A percentile compares a stretch with the other conserved stretches of the same genome.
phyloP scores from a whole-genome alignment of 805 yeast genomes.

The Lipomyces lipofer region DNA sequence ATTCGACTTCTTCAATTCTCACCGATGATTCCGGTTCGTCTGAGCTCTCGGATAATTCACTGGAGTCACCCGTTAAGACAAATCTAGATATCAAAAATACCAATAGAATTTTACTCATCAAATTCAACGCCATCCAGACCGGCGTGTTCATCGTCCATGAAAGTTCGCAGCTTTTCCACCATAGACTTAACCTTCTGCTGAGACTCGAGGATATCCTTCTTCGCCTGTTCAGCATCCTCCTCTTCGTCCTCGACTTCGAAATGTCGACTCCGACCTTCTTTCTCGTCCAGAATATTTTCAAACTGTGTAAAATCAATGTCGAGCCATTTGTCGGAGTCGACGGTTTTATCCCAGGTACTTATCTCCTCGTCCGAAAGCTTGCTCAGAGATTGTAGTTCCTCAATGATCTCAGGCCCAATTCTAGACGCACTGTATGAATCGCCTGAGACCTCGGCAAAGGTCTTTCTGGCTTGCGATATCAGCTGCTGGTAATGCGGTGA shows the following conservation, averaged over 20 bases:
- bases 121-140: conserved; percentile 29
- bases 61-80: background rate
- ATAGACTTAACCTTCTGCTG: conserved; percentile 11
- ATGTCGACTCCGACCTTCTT: conserved; percentile 8
- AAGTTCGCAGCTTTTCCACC: conserved; percentile 16
- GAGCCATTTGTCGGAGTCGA: conserved; percentile 32
- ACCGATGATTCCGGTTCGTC: conserved; percentile 2
- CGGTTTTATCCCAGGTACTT: conserved; percentile 23
- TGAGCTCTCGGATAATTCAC: conserved; percentile 16
- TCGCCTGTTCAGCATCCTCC: conserved; percentile 9
- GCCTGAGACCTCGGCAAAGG: conserved; percentile 16
- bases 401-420: conserved; percentile 11
- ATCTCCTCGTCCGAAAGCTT: conserved; percentile 22
- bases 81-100: background rate
- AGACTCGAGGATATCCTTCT: conserved; percentile 4
- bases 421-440: conserved; percentile 11
- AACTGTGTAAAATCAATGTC: conserved; percentile 22
- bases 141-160: conserved; percentile 23
- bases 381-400: conserved; percentile 1
- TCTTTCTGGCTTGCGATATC: conserved; percentile 20
- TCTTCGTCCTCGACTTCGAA: conserved; percentile 18
- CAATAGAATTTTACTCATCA: conserved; percentile 25
- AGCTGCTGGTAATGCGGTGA: conserved; percentile 18
- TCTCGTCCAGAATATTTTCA: conserved; percentile 18
- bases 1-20: conserved; percentile 31